Conservation (phyloP, 257 asterid species). For the Ballota nigra region DNA sequence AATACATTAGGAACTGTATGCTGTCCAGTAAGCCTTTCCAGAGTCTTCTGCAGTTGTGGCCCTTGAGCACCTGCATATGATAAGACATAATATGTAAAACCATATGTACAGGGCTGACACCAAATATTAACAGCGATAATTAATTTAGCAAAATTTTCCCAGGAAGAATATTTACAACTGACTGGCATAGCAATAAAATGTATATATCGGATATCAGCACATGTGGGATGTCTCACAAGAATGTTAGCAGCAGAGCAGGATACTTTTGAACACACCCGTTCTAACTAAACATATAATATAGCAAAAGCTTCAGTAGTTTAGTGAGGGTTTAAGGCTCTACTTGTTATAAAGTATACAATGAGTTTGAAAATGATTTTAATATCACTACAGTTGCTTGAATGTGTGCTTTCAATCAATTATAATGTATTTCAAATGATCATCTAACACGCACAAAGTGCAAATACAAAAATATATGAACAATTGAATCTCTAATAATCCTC, state of each 20-base stretch:
- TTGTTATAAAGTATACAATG: neutral
- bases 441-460: neutral
- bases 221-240: neutral
- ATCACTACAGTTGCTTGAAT: neutral
- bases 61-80: conserved; percentile 76
- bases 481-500: neutral
- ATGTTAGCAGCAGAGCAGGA: neutral
- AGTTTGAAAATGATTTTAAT: neutral
- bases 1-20: conserved; percentile 93
- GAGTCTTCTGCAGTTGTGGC: conserved; percentile 66
- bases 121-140: neutral
- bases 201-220: no score
- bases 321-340: neutral
- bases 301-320: neutral
- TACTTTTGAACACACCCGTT: neutral
- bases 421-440: neutral
- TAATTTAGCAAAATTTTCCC: neutral
- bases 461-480: neutral
- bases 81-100: neutral
- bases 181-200: neutral
- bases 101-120: neutral
- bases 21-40: conserved; percentile 85
- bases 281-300: neutral
- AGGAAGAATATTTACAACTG: neutral
- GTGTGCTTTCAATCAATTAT: neutral